These are phyloP conservation scores for Astragalus glycyphyllos DNA, from an alignment of 306 rosid genomes.

Conservation along the genomic window DNA sequence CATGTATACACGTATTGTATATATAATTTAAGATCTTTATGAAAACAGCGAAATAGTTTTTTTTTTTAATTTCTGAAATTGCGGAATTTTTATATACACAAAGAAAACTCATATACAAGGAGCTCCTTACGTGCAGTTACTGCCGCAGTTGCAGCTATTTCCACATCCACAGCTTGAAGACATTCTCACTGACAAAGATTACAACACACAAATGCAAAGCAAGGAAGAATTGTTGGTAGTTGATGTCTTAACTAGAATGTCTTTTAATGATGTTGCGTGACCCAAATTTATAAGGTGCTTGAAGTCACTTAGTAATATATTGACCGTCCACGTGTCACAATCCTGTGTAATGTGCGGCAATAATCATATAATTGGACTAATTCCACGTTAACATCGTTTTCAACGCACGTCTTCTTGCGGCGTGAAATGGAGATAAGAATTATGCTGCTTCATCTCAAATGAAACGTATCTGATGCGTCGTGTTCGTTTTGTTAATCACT, in stretches of 20 bases:
- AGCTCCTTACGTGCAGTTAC: conserved; percentile 5
- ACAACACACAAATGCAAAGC: not conserved
- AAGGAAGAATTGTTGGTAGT: not conserved
- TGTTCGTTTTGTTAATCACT: not conserved
- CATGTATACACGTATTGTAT: too few species aligned
- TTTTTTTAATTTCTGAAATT: too few species aligned
- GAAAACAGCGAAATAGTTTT: too few species aligned
- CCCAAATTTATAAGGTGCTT: not conserved
- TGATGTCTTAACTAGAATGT: too few species aligned
- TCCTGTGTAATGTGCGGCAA: not conserved
- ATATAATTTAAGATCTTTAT: too few species aligned
- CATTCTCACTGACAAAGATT: conserved; percentile 42
- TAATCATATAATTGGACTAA: not conserved
- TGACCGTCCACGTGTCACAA: conserved; percentile 19
- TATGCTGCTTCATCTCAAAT: not conserved
- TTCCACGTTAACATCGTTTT: not conserved
- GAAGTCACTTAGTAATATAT: not conserved
- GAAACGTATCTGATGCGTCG: not conserved
- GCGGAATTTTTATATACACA: too few species aligned
- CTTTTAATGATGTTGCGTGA: not conserved
- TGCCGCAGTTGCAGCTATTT: conserved; percentile 64
- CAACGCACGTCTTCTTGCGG: not conserved
- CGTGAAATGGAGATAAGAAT: not conserved
- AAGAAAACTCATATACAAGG: too few species aligned
- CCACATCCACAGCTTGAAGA: conserved; percentile 72